Evolutionary conservation across 1,284 basidiomycete genomes (phyloP), one percentile per base, ranked within the genome.

Genomic region (Dichomitus squalens): DNA sequence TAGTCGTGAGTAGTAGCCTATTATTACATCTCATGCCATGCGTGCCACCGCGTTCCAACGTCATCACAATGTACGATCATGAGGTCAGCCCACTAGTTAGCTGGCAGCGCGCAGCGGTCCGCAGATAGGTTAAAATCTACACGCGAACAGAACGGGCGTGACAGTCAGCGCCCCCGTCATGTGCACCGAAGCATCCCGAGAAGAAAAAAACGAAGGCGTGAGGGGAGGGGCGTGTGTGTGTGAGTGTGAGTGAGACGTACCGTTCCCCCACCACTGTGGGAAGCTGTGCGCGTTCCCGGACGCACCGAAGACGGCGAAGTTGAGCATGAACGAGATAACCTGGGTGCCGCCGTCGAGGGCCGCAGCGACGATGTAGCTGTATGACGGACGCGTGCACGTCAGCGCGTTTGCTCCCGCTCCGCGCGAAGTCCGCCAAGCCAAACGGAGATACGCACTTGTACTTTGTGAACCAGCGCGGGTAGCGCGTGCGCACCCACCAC

Each of bases 381-480:
- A n/a, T n/a, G n/a, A n/a, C n/a, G n/a, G n/a, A n/a, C n/a, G n/a
- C n/a, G n/a, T n/a, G n/a, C n/a, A n/a, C n/a, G n/a, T 25, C 36
- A 53, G 33, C 14, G 25, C 2, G 7, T 16, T 44, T 7, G 29
- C 2, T n/a, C 27, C 3, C 49, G 3, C 2, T 7, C 11, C 38
- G n/a, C n/a, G n/a, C n/a, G n/a, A n/a, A n/a, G n/a, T 11, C 29
- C 29, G 29, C 5, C 11, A 31, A 5, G n/a, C 4, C n/a, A 31
- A 18, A 31, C 18, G 18, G 5, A 16, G 35, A 29, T 57, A 82
- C 70, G 72, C 80, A 87, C 73, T 85, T 86, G 73, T 85, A 86
- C 69, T 84, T 81, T 54, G 77, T 75, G 76, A 83, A 83, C 77
- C 77, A 82, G 29, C 76, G 70, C 29, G 80, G 76, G 53, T 75